Percentiles rank a stretch among this genome's conserved stretches.
These are phyloP conservation scores for Cadophora sp. DNA, from an alignment of 2,329 filamentous ascomycete species.

Conservation along the genomic window DNA sequence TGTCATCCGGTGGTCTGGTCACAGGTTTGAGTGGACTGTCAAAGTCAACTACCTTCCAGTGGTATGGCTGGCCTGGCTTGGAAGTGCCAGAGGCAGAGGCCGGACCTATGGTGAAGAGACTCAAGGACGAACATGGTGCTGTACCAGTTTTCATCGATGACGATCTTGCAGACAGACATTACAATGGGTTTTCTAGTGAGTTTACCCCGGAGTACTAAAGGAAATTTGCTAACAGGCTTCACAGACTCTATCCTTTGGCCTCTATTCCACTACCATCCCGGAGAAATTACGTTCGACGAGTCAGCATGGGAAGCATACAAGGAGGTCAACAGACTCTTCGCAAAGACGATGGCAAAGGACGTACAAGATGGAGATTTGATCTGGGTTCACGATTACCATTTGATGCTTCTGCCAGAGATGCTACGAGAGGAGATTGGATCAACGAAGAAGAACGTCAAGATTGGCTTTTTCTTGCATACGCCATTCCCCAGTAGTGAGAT, in stretches of 20 bases:
- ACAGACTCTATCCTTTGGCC: slow-evolving; percentile 97
- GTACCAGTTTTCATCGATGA: slow-evolving; percentile 93
- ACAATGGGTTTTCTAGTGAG: slow-evolving; percentile 97
- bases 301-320: slow-evolving; percentile 91
- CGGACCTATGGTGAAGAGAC: slow-evolving; percentile 72
- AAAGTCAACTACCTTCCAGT: slow-evolving; percentile 93
- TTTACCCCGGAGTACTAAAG: slow-evolving; percentile 18
- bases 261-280: slow-evolving; percentile 97
- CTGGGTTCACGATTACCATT: slow-evolving; percentile 98
- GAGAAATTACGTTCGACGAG: slow-evolving; percentile 98
- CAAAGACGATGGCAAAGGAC: slow-evolving; percentile 83
- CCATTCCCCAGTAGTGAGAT: slow-evolving; percentile 97
- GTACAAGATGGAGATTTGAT: slow-evolving; percentile 93
- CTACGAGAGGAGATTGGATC: slow-evolving; percentile 86
- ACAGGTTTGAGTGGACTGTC: slow-evolving; percentile 90
- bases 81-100: slow-evolving; percentile 89
- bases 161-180: slow-evolving; percentile 91
- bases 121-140: slow-evolving; percentile 88
- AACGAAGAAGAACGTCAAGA: slow-evolving; percentile 89
- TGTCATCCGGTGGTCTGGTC: slow-evolving; percentile 96
- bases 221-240: slow-evolving; percentile 25
- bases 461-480: slow-evolving; percentile 97
- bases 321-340: slow-evolving; percentile 92
- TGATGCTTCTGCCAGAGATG: slow-evolving; percentile 97
- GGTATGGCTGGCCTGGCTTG: slow-evolving; percentile 97